Evolutionary conservation across 2,329 filamentous ascomycete species (phyloP).

Genomic region (Aureobasidium sp.): DNA sequence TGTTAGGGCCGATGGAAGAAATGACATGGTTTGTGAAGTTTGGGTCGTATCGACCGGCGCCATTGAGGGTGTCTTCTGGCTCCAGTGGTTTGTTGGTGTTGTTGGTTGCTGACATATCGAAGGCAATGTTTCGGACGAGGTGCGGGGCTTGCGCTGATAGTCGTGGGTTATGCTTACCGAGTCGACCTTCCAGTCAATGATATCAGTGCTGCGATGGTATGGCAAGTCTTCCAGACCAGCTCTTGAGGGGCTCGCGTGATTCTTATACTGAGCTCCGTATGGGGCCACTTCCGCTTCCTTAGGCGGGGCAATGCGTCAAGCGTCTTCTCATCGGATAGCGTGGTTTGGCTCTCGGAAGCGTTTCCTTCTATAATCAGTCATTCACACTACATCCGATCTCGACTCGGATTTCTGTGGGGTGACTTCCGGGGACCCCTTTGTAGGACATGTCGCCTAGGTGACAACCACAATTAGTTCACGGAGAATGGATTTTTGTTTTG

Average conservation of each 20-base stretch:
- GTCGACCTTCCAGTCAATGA: too few relatives aligned
- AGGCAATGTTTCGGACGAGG: neutral
- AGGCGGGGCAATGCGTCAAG: neutral
- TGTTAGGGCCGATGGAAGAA: constrained; percentile 31
- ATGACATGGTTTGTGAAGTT: constrained; percentile 32
- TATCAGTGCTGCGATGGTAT: too few relatives aligned
- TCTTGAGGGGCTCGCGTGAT: neutral
- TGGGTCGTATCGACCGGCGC: constrained; percentile 22
- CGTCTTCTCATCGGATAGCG: neutral
- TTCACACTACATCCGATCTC: neutral
- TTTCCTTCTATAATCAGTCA: neutral
- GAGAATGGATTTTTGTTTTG: neutral
- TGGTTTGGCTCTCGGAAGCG: neutral
- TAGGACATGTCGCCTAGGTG: too few relatives aligned
- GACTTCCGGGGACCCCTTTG: neutral
- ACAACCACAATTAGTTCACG: neutral
- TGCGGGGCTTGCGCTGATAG: neutral
- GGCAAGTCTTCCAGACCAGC: neutral
- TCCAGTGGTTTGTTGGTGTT: neutral
- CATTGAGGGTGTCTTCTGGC: constrained; percentile 12
- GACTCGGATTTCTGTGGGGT: neutral
- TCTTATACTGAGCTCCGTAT: neutral
- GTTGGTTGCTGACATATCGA: neutral
- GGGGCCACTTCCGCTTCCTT: neutral
- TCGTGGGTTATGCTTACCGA: neutral